phyloP scores from a whole-genome alignment of 768 basidiomycete genomes.

The Mycena latifolia region DNA sequence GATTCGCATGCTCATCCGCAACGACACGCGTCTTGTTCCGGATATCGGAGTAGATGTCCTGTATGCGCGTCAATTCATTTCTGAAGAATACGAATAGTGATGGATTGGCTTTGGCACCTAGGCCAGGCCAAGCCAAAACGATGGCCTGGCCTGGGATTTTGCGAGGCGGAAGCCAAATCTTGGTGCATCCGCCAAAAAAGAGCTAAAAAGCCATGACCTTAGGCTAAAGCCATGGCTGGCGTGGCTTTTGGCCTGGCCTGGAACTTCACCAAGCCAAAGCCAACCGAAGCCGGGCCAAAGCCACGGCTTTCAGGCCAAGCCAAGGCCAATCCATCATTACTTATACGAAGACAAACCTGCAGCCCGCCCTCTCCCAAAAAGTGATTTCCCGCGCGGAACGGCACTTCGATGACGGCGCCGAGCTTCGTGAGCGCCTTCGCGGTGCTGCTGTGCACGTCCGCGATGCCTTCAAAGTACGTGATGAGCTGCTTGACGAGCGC shows the following conservation, averaged over 20 bases:
- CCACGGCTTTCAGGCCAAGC: no score
- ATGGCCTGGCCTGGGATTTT: constrained; percentile 1
- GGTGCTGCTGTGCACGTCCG: constrained; percentile 95
- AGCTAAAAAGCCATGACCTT: constrained; percentile 2
- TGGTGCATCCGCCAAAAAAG: no score
- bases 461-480: constrained; percentile 85
- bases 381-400: constrained; percentile 95
- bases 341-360: constrained; percentile 52
- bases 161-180: neutral
- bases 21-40: constrained; percentile 94
- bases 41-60: constrained; percentile 51
- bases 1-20: constrained; percentile 96
- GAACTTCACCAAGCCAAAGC: neutral
- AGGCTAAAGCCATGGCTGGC: neutral
- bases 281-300: constrained; percentile 51
- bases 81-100: constrained; percentile 16
- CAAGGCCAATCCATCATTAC: constrained; percentile 5
- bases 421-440: constrained; percentile 94
- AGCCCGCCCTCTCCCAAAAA: constrained; percentile 98
- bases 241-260: constrained; percentile 13
- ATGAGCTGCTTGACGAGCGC: constrained; percentile 96
- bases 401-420: constrained; percentile 96
- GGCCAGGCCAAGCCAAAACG: constrained; percentile 11
- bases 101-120: constrained; percentile 18
- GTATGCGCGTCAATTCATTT: constrained; percentile 12